These are phyloP conservation scores for Phytophthora fragariae DNA, from an alignment of 352 stramenopile species.

Conservation along the genomic window DNA sequence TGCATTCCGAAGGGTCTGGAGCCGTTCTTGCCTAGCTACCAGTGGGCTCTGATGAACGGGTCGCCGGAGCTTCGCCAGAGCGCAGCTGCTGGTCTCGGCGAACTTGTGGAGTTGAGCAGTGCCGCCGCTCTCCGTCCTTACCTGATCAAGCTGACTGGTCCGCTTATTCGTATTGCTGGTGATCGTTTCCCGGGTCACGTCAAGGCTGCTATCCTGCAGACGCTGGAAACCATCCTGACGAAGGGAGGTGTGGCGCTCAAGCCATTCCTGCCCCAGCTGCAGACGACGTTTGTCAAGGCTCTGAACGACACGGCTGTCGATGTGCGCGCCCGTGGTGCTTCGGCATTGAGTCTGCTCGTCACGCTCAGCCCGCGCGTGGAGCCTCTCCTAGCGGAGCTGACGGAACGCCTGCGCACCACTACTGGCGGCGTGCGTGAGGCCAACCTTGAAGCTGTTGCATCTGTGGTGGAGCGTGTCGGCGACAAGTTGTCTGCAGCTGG, in stretches of 20 bases:
- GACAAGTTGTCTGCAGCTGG: conserved; percentile 73
- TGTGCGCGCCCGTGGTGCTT: conserved; percentile 92
- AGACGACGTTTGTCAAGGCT: conserved; percentile 99
- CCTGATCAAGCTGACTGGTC: conserved; percentile 97
- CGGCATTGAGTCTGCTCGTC: conserved; percentile 94
- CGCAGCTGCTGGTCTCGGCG: conserved; percentile 95
- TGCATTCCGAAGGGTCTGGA: conserved; percentile 93
- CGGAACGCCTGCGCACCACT: conserved; percentile 75
- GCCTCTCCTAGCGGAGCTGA: conserved; percentile 96
- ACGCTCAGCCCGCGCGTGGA: conserved; percentile 95
- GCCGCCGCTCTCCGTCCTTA: conserved; percentile 92
- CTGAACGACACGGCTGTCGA: conserved; percentile 97
- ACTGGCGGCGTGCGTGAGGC: conserved; percentile 77
- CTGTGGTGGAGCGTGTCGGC: conserved; percentile 69
- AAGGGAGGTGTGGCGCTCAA: conserved; percentile 97
- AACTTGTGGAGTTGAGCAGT: conserved; percentile 96
- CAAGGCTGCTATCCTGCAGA: conserved; percentile 98
- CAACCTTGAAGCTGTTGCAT: conserved; percentile 76
- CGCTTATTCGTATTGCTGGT: conserved; percentile 99
- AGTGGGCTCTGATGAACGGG: conserved; percentile 98
- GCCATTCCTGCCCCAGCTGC: conserved; percentile 99
- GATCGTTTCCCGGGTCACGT: conserved; percentile 98
- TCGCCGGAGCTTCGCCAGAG: conserved; percentile 87
- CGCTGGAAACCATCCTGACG: conserved; percentile 95
- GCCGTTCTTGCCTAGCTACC: conserved; percentile 97